phyloP scores from a whole-genome alignment of 139 green algal species.

The Chlamydomonas eustigma region DNA sequence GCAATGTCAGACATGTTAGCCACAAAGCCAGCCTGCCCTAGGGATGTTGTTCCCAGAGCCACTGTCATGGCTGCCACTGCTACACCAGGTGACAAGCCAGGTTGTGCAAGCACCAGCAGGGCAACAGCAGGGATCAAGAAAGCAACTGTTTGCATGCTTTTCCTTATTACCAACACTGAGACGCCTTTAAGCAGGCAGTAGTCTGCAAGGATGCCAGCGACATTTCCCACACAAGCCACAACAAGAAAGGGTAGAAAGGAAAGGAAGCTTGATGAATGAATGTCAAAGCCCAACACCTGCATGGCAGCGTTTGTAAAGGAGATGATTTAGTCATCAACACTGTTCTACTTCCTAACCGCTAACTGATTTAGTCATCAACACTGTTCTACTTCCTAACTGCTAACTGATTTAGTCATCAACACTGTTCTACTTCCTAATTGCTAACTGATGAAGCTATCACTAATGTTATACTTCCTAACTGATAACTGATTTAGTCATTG shows the following conservation, averaged over 20 bases:
- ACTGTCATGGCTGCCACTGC: constrained; percentile 30
- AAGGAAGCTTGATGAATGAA: constrained; percentile 61
- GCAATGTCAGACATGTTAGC: constrained; percentile 88
- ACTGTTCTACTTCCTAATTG: too few species aligned
- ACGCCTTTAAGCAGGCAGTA: constrained; percentile 48
- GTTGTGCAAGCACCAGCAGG: constrained; percentile 52
- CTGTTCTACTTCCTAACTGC: too few species aligned
- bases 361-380: too few species aligned
- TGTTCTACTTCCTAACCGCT: too few species aligned
- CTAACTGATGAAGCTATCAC: too few species aligned
- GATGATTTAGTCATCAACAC: too few species aligned
- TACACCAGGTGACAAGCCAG: constrained; percentile 23
- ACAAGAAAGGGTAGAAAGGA: constrained; percentile 83
- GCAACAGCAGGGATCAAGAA: constrained; percentile 74
- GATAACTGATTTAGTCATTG: too few species aligned
- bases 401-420: too few species aligned
- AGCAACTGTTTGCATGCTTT: constrained; percentile 65
- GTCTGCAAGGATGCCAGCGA: constrained; percentile 70
- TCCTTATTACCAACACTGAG: too few species aligned
- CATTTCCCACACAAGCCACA: constrained; percentile 64
- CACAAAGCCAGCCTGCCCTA: constrained; percentile 79
- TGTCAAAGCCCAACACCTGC: constrained; percentile 63
- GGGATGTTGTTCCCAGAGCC: constrained; percentile 72
- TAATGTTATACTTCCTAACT: too few species aligned
- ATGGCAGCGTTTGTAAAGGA: too few species aligned